These are phyloP conservation scores for Trametes sanguinea DNA, from an alignment of 768 basidiomycete species.

Conservation along the genomic window DNA sequence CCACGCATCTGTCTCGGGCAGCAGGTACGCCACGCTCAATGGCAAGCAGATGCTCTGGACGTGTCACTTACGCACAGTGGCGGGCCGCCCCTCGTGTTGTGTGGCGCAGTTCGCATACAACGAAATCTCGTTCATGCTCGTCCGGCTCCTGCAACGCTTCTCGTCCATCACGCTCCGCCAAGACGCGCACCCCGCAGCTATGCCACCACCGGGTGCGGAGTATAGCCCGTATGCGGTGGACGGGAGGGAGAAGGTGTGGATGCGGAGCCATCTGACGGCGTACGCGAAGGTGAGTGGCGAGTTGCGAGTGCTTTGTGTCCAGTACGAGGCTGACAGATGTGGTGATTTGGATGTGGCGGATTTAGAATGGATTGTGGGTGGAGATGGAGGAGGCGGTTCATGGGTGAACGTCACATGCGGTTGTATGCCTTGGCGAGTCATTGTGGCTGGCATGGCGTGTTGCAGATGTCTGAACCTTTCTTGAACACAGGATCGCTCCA, in stretches of 20 bases:
- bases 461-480: no score
- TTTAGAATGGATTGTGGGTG: slow-evolving; percentile 40
- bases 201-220: slow-evolving; percentile 40
- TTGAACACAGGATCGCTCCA: no score
- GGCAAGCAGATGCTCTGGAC: not conserved
- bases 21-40: slow-evolving; percentile 11
- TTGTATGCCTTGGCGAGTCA: no score
- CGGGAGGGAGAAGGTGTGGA: slow-evolving; percentile 48
- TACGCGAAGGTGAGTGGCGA: slow-evolving; percentile 43
- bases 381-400: slow-evolving; percentile 34
- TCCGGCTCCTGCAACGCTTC: slow-evolving; percentile 59
- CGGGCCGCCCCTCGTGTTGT: no score
- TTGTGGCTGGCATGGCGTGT: no score
- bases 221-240: slow-evolving; percentile 42
- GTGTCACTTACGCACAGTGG: not conserved
- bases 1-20: slow-evolving; percentile 27
- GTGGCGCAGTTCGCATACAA: slow-evolving; percentile 59
- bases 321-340: not conserved
- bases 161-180: slow-evolving; percentile 45
- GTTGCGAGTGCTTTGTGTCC: not conserved
- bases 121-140: slow-evolving; percentile 63
- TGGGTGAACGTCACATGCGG: not conserved
- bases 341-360: not conserved
- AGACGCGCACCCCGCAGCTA: slow-evolving; percentile 44
- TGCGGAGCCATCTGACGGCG: slow-evolving; percentile 58